Percentiles rank a stretch among this genome's conserved stretches.
phyloP scores from a whole-genome alignment of 2,329 filamentous ascomycete genomes.

The Pestalotiopsis sp. region DNA sequence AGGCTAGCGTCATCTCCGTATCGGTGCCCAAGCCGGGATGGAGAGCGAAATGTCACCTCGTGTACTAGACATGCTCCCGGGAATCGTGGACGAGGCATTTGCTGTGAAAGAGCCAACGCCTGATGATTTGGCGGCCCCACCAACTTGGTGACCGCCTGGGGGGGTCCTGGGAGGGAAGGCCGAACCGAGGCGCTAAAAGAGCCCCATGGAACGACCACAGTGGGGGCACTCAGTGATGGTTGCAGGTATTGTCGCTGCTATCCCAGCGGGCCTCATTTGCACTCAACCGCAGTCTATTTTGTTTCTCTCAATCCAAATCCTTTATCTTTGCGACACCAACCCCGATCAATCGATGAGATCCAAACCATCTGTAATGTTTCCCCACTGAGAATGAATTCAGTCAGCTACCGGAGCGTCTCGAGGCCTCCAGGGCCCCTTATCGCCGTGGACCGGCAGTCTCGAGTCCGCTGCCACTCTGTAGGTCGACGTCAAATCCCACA shows the following conservation, averaged over 20 bases:
- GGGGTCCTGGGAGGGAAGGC: background rate
- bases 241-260: no score
- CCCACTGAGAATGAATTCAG: background rate
- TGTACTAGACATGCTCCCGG: no score
- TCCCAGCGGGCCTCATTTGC: no score
- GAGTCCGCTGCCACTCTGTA: background rate
- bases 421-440: background rate
- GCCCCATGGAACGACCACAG: background rate
- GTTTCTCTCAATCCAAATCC: no score
- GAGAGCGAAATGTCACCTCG: no score
- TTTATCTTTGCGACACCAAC: no score
- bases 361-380: background rate
- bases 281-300: no score
- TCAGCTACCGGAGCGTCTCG: background rate
- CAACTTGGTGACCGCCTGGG: background rate
- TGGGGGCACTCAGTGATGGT: background rate
- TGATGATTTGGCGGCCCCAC: no score
- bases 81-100: background rate
- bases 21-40: background rate
- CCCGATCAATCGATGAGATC: slow-evolving; percentile 12
- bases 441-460: background rate
- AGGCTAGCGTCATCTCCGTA: background rate
- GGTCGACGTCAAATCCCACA: background rate
- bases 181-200: background rate
- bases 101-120: background rate